Evolutionary conservation across 2,329 filamentous ascomycete genomes (phyloP), one percentile per base, ranked within the genome.

Genomic region (Stachybotrys elegans): DNA sequence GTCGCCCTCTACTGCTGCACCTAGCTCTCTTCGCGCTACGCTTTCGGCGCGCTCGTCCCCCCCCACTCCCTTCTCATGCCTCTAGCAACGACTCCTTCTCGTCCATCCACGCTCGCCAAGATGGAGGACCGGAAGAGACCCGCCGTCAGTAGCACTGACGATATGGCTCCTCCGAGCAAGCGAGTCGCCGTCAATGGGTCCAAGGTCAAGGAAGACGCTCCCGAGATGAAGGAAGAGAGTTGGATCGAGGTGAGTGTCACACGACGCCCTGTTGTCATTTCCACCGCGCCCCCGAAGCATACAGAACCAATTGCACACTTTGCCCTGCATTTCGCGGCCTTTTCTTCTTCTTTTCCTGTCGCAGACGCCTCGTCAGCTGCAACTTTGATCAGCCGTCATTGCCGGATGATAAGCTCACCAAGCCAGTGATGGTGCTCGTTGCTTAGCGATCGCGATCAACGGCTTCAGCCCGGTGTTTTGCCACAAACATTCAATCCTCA

Each of bases 91-190:
- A 78, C 81, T 57, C 76, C 78, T 66, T 79, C 82, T 70, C 81
- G 83, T 79, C 81, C 86, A 76, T 85, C 88, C 73, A 83, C 83
- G 78, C 78, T 88, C 72, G 76, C 83, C 75, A 95, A 93, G 81
- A 98, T 97, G 92, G 93, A 98, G 79, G 93, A 97, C 76, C 89
- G 93, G 81, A 98, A 98, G 81, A 84, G 93, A 81, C 86, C 90
- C 63, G 88, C 90, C 63, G 79, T 86, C 57, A 78, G 81, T 69
- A 86, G 85, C 63, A 73, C 81, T 60, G 88, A 93, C 66, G 89
- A 96, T 56, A 75, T 88, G 61, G 87, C 86, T 53, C 92, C 92
- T 54, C 91, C 92, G 19, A 86, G 83, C 62, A 98, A 97, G 77
- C 86, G 90, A 69, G 87, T 95, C 67, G 88, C 89, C 44, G 79